A percentile compares a stretch with the other conserved stretches of the same genome.
phyloP scores from a whole-genome alignment of 257 asterid species.

The Cordia subcordata region DNA sequence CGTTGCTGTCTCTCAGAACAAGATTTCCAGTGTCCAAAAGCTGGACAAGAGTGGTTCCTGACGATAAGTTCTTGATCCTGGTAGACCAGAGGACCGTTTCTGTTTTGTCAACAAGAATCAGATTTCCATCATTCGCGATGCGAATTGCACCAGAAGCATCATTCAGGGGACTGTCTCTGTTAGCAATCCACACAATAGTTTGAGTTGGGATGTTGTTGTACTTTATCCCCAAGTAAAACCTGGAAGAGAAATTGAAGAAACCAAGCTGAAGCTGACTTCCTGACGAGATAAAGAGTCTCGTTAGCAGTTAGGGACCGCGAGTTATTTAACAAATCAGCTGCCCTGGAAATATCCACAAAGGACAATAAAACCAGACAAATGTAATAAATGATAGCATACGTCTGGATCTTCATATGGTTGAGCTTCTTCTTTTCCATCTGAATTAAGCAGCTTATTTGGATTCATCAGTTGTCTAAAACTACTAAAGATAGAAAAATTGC shows the following conservation, averaged over 20 bases:
- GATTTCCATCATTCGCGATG: conserved; percentile 9
- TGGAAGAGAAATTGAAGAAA: conserved; percentile 19
- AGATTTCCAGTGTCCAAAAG: conserved; percentile 36
- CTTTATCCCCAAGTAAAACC: conserved; percentile 32
- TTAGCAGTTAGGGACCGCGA: neutral
- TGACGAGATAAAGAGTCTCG: conserved; percentile 19
- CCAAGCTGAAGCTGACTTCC: conserved; percentile 28
- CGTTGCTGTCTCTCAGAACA: conserved; percentile 21
- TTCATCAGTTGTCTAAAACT: too few relatives aligned
- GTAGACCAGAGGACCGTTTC: conserved; percentile 21
- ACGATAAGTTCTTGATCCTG: neutral
- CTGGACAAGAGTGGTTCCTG: conserved; percentile 15
- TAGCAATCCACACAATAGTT: conserved; percentile 22
- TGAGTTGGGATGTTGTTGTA: conserved; percentile 3
- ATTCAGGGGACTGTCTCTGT: conserved; percentile 15
- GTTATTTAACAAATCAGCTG: neutral
- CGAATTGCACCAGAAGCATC: conserved; percentile 5
- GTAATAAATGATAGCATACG: neutral
- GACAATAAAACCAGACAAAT: neutral
- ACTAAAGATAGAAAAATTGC: too few relatives aligned
- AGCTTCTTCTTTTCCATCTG: neutral
- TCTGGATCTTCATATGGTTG: neutral
- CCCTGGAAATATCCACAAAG: neutral
- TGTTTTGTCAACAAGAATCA: neutral
- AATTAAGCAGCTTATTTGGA: too few relatives aligned